Percentiles rank a stretch among this genome's conserved stretches.
These are phyloP conservation scores for Balakata baccata DNA, from an alignment of 345 rosid species.

Conservation along the genomic window DNA sequence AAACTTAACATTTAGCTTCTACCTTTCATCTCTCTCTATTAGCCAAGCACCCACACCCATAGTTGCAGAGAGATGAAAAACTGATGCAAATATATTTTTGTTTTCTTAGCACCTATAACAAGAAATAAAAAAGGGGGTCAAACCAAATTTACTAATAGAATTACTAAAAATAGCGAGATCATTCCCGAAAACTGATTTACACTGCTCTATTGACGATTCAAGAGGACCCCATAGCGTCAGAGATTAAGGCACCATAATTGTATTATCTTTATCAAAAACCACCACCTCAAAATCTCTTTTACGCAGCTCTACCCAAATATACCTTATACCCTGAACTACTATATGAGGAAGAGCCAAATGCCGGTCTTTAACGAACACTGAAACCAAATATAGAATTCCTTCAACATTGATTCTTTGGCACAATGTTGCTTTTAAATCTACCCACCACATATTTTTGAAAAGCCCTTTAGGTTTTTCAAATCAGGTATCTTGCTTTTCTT, in stretches of 20 bases:
- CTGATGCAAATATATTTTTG: no score
- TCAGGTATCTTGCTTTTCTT: slow-evolving; percentile 17
- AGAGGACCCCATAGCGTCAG: slow-evolving; percentile 73
- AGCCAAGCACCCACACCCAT: no score
- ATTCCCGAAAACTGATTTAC: slow-evolving; percentile 79
- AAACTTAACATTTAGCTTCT: no score
- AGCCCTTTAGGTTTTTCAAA: slow-evolving; percentile 18
- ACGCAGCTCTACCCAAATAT: slow-evolving; percentile 76
- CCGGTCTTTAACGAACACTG: slow-evolving; percentile 55
- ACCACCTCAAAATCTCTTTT: slow-evolving; percentile 80
- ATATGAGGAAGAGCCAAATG: slow-evolving; percentile 81
- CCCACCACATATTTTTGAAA: slow-evolving; percentile 94
- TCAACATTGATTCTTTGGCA: slow-evolving; percentile 88
- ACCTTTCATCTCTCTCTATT: no score
- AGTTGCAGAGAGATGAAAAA: no score
- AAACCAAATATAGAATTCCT: slow-evolving; percentile 64
- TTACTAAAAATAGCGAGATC: slow-evolving; percentile 87
- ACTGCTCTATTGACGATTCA: slow-evolving; percentile 54
- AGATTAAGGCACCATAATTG: slow-evolving; percentile 84
- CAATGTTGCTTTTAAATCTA: slow-evolving; percentile 73
- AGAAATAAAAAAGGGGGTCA: neutral
- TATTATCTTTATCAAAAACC: slow-evolving; percentile 95
- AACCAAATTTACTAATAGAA: slow-evolving; percentile 66
- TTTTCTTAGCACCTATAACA: slow-evolving; percentile 7
- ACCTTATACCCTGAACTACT: slow-evolving; percentile 61